Evolutionary conservation across 192 early-diverging fungal species (phyloP).

Genomic region (Coemansia sp.): DNA sequence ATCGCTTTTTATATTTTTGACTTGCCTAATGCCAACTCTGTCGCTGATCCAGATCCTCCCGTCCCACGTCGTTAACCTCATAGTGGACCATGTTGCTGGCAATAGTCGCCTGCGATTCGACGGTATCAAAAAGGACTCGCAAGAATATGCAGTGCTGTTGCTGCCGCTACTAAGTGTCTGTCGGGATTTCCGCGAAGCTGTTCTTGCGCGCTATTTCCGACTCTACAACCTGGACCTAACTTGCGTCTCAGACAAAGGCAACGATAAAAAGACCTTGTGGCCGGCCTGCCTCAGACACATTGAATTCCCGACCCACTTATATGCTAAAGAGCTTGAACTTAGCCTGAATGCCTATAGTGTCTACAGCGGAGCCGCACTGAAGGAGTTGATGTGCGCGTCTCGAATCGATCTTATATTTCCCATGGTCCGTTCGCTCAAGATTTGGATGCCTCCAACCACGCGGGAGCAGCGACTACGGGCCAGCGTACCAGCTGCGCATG

Average conservation of each 20-base stretch:
- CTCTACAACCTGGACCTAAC: not conserved
- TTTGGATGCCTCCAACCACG: not conserved
- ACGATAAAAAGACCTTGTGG: not conserved
- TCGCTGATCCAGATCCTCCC: too few species aligned
- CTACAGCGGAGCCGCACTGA: not conserved
- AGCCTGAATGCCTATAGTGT: not conserved
- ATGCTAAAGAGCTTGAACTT: not conserved
- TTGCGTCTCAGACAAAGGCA: not conserved
- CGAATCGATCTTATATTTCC: not conserved
- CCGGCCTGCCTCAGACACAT: not conserved
- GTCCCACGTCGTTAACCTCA: too few species aligned
- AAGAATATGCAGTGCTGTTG: not conserved
- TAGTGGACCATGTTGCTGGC: too few species aligned
- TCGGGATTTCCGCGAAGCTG: not conserved
- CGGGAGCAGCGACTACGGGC: not conserved
- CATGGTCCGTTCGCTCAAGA: not conserved
- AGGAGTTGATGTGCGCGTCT: not conserved
- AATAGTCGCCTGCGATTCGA: too few species aligned
- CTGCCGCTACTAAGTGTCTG: not conserved
- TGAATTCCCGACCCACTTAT: not conserved
- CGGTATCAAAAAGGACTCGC: not conserved
- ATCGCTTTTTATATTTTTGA: too few species aligned
- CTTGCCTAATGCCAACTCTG: too few species aligned
- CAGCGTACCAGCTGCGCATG: not conserved
- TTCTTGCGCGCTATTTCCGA: not conserved